Evolutionary conservation across 495 filamentous ascomycete genomes (phyloP), one percentile per base, ranked within the genome.

Genomic region (Tuber aestivum): DNA sequence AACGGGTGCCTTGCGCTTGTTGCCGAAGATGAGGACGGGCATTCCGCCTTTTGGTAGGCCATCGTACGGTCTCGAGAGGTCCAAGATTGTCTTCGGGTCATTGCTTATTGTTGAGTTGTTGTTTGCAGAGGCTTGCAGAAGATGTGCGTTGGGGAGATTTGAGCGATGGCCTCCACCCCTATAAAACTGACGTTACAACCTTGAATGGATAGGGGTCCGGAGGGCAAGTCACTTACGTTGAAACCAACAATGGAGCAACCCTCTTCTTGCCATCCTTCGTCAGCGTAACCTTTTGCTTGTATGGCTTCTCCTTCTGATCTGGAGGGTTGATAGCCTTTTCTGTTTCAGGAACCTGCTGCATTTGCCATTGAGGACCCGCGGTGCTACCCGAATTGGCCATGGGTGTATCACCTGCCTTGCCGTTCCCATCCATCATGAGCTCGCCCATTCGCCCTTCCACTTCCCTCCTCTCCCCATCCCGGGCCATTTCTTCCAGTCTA

Each of bases 251-350:
- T 9, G 95, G 95, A 4, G 93, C 92, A 73, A 99, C 94, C 38
- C 96, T 89, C 85, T 98, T 99, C 85, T 94, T 97, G 27, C 95
- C 95, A 73, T 99, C 95, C 83, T 98, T 97, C 1, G 94, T 97
- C 70, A 97, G 92, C 27, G 94, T 97, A 12, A 97, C 93, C 16
- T 95, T 91, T 71, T 93, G 90, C 83, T 98, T 98, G 75, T 81
- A 74, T 77, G 69, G 74, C 48, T 86, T 84, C 45, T 85, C 90
- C 5, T 89, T 85, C 80, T 90, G 90, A 74, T 87, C 84, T 81
- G 87, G 78, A 72, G 84, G 82, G 75, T 86, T 84, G 14, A 82
- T 81, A 1, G 84, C 74, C 18, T 83, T 83, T 48, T 85, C 83
- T 77, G 83, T 82, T 32, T 85, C 84, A 6, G 78, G 81, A 32